Conservation (phyloP, 2,329 filamentous ascomycete species). For the Eutypa lata region DNA sequence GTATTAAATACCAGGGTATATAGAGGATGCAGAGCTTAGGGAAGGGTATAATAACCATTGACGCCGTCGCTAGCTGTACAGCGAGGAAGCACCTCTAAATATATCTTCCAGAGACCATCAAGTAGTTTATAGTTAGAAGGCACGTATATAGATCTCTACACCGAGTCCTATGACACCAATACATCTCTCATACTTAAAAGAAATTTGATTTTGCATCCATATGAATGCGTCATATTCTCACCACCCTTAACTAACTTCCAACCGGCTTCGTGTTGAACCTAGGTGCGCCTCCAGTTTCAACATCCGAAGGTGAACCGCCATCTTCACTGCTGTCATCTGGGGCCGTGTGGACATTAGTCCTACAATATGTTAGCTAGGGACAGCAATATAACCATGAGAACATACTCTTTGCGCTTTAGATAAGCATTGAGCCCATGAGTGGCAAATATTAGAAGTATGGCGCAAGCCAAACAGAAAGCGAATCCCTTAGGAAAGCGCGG, state of each 20-base stretch:
- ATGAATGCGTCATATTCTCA: neutral
- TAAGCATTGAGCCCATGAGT: constrained; percentile 4
- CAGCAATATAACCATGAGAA: neutral
- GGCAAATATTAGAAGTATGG: constrained; percentile 26
- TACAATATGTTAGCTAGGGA: no score
- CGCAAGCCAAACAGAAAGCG: constrained; percentile 32
- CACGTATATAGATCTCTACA: no score
- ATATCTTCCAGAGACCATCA: no score
- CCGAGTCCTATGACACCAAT: no score
- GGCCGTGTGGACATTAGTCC: neutral
- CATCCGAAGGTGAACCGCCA: neutral
- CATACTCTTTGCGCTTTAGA: neutral
- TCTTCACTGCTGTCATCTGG: neutral
- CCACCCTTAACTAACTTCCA: neutral
- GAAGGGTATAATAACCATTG: no score
- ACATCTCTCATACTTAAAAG: no score
- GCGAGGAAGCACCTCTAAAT: no score
- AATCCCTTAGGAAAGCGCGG: constrained; percentile 42
- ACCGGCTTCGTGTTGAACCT: neutral
- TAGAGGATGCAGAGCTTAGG: no score
- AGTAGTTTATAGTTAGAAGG: no score
- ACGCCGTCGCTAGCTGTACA: no score
- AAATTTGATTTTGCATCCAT: no score
- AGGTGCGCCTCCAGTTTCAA: neutral
- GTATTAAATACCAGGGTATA: no score